Evolutionary conservation across 1,284 basidiomycete species (phyloP).

Genomic region (Cutaneotrichosporon sp.): DNA sequence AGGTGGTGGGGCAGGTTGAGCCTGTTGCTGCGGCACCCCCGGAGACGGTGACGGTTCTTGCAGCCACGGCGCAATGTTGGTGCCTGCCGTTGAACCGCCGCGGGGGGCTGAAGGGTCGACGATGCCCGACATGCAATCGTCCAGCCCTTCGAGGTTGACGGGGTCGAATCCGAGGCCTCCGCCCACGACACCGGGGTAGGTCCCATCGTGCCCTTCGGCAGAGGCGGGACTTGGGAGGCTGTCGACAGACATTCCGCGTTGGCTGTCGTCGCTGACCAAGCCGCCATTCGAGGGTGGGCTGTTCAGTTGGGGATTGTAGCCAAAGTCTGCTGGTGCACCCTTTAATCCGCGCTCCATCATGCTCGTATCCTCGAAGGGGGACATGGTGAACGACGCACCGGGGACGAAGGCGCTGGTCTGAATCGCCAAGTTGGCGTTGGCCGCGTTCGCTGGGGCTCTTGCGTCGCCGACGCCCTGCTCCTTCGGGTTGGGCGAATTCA

Average conservation of each 20-base stretch:
- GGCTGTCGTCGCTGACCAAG: background rate
- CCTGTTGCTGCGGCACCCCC: too few species aligned
- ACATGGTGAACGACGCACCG: background rate
- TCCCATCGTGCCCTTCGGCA: background rate
- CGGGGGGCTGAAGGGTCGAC: slow-evolving; percentile 22
- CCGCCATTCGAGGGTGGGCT: background rate
- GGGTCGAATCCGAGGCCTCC: slow-evolving; percentile 27
- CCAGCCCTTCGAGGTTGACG: slow-evolving; percentile 17
- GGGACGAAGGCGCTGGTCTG: background rate
- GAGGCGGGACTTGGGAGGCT: background rate
- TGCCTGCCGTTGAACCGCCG: slow-evolving; percentile 6
- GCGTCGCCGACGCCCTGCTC: background rate
- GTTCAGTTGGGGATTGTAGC: background rate
- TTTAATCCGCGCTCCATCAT: background rate
- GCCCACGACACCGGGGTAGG: slow-evolving; percentile 31
- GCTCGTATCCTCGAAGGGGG: slow-evolving; percentile 4
- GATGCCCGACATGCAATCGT: slow-evolving; percentile 36
- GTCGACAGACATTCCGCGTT: background rate
- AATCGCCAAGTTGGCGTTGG: background rate
- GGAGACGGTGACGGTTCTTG: too few species aligned
- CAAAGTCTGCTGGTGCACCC: background rate
- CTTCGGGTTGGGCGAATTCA: slow-evolving; percentile 1
- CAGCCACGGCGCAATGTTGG: slow-evolving; percentile 46
- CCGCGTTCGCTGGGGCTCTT: background rate
- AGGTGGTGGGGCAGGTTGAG: too few species aligned